Evolutionary conservation across 202 grass and related monocot genomes (phyloP), one percentile per base, ranked within the genome.

Genomic region (Cymbopogon flexuosus): DNA sequence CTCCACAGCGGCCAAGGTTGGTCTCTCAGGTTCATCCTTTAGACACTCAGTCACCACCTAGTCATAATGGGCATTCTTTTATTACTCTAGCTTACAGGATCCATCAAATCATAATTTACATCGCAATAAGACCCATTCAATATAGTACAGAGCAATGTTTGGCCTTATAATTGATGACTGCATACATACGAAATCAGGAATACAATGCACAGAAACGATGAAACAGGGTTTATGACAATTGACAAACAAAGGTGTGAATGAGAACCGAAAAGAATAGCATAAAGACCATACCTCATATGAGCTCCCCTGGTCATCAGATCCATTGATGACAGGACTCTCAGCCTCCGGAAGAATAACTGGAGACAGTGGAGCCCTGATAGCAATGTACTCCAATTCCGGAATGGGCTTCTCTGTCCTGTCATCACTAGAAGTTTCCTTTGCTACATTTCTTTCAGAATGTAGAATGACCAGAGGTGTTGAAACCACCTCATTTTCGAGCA

Each of bases 401-500:
- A 24, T 47, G 10, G 86, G 71, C 33, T 83, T 77, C 65, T 76
- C 83, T 68, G 49, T 72, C 70, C 71, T 72, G 76, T 88, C 83
- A 76, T 80, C 70, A 71, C 41, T 68, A 64, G 52, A 56, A 80
- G 84, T 63, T 83, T 79, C 73, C 27, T 80, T 66, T 59, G 87
- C 87, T 45, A 30, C 36, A 62, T 36, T 78, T 79, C 30, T 77
- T 52, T 46, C 83, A 72, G 71, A 46, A 57, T 71, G 51, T 80
- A 79, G 58, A 31, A 59, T 30, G 22, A 94, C 51, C 49, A 65
- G 57, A 72, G 85, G 72, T 29, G 69, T 78, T 62, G 87, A 78
- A 56, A 87, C 86, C 42, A 88, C 88, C 67, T 93, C 88, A 37
- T 88, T 89, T 83, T 95, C 92, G 19, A 95, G 88, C 78, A 89